phyloP scores from a whole-genome alignment of 169 alveolate genomes.

The Amoebophrya sp. region DNA sequence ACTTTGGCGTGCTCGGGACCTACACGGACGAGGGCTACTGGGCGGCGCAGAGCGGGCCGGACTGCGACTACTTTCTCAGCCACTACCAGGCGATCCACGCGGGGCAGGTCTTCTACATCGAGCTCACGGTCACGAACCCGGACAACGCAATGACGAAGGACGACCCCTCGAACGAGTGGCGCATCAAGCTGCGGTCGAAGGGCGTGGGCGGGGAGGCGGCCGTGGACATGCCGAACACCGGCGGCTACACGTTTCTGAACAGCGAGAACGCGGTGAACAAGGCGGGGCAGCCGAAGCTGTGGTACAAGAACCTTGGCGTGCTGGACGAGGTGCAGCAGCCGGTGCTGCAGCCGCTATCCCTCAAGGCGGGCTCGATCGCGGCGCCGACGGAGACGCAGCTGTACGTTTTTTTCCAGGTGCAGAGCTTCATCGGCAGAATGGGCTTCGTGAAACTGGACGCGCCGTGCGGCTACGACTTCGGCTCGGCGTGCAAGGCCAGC shows the following conservation, averaged over 20 bases:
- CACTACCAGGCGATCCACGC: neutral
- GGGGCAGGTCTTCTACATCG: conserved; percentile 2
- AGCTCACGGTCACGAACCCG: neutral
- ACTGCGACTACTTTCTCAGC: neutral
- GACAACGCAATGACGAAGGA: neutral
- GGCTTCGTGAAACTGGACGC: conserved; percentile 6
- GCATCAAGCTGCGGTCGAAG: neutral
- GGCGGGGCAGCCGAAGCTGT: neutral
- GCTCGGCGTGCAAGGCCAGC: neutral
- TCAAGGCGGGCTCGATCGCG: neutral
- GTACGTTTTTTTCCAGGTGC: neutral
- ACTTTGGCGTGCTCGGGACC: neutral
- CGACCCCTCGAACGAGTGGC: neutral
- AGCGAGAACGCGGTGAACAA: neutral
- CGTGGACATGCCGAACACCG: neutral
- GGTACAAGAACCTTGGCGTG: neutral
- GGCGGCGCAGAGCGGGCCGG: neutral
- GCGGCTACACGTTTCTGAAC: neutral
- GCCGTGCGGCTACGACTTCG: conserved; percentile 11
- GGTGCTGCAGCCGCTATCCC: neutral
- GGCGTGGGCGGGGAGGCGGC: neutral
- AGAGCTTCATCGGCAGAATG: neutral
- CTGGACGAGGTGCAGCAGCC: neutral
- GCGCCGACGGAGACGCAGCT: neutral
- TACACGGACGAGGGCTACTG: neutral